phyloP scores from a whole-genome alignment of 2,329 filamentous ascomycete genomes.

The Didymella exigua region DNA sequence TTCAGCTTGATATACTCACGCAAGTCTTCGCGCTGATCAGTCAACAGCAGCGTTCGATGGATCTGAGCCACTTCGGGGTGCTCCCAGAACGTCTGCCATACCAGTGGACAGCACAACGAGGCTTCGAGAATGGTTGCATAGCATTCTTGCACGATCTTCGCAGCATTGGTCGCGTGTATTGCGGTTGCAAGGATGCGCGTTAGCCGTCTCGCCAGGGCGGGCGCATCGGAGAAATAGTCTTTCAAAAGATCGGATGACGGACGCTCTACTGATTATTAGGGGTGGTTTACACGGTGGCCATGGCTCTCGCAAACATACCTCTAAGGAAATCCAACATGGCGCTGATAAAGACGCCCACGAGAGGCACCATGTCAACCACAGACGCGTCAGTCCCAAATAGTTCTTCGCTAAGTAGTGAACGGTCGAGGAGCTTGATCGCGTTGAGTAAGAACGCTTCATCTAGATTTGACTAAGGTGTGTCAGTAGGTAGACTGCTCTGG shows the following conservation, averaged over 20 bases:
- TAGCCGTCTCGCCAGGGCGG: constrained; percentile 38
- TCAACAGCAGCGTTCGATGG: constrained; percentile 42
- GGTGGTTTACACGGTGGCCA: constrained; percentile 10
- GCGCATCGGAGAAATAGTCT: constrained; percentile 42
- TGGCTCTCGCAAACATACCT: constrained; percentile 28
- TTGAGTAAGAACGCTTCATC: constrained; percentile 42
- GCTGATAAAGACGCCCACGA: constrained; percentile 37
- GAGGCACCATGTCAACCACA: constrained; percentile 28
- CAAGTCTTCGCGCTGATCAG: constrained; percentile 26
- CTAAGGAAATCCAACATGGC: constrained; percentile 43
- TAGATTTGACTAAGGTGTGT: constrained; percentile 32
- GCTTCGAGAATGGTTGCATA: constrained; percentile 46
- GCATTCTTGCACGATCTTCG: constrained; percentile 27
- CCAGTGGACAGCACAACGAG: constrained; percentile 40
- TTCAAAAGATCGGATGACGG: constrained; percentile 39
- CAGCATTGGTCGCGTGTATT: constrained; percentile 23
- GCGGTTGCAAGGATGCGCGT: constrained; percentile 33
- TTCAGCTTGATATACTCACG: constrained; percentile 36
- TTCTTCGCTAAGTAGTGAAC: constrained; percentile 36
- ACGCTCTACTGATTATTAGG: constrained; percentile 43
- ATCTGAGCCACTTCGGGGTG: constrained; percentile 30
- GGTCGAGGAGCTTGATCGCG: constrained; percentile 37
- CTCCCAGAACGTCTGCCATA: constrained; percentile 44
- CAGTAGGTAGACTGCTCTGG: constrained; percentile 2
- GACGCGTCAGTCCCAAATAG: constrained; percentile 32